A percentile compares a stretch with the other conserved stretches of the same genome.
Conservation (phyloP, 306 rosid genomes). For the Prunus fruticosa region DNA sequence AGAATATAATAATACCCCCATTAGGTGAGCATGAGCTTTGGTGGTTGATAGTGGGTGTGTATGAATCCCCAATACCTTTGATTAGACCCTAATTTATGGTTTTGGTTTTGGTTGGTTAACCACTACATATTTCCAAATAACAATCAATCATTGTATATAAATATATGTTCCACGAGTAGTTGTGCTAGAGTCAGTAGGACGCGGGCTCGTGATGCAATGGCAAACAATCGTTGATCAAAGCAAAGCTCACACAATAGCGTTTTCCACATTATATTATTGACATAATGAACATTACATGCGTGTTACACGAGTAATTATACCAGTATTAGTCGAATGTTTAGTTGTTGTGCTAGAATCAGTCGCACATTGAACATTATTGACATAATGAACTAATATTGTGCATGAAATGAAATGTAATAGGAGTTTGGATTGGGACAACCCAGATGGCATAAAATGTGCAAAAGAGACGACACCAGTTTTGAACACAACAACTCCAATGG, state of each 20-base stretch:
- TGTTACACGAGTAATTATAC: too few relatives aligned
- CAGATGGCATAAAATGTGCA: constrained; percentile 84
- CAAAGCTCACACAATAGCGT: too few relatives aligned
- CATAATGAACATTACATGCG: too few relatives aligned
- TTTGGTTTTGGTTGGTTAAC: constrained; percentile 16
- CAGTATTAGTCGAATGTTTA: too few relatives aligned
- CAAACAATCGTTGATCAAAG: too few relatives aligned
- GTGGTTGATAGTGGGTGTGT: constrained; percentile 14
- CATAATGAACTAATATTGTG: not conserved
- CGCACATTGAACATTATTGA: too few relatives aligned
- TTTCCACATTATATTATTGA: too few relatives aligned
- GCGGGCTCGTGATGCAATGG: too few relatives aligned
- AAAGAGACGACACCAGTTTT: constrained; percentile 71
- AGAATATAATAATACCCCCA: not conserved
- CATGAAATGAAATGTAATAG: constrained; percentile 26
- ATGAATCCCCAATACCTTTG: not conserved
- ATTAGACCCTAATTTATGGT: not conserved
- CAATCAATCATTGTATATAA: not conserved
- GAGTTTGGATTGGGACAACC: constrained; percentile 90
- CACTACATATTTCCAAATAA: constrained; percentile 5
- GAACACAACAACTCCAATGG: constrained; percentile 42
- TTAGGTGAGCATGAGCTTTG: constrained; percentile 9
- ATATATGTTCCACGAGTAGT: too few relatives aligned
- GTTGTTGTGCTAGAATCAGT: too few relatives aligned
- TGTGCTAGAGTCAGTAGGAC: too few relatives aligned